Percentiles rank a stretch among this genome's conserved stretches.
Conservation (phyloP, 306 rosid species). For the Cucumis melo region DNA sequence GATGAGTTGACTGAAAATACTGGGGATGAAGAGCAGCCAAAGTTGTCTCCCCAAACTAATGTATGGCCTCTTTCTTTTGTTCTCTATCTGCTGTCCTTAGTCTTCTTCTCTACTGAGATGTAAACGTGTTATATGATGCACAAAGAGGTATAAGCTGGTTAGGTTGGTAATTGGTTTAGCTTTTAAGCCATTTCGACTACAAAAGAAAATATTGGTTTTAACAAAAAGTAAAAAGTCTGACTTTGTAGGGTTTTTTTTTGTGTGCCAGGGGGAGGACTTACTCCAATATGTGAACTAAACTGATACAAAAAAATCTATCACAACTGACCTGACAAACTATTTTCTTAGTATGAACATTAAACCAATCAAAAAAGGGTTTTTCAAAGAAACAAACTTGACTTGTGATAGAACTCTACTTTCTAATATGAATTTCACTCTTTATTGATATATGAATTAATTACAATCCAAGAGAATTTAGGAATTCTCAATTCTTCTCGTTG, state of each 20-base stretch:
- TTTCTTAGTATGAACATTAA: not conserved
- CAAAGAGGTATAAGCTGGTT: not conserved
- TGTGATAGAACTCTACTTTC: no score
- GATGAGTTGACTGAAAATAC: conserved; percentile 29
- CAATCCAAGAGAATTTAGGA: no score
- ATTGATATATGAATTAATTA: no score
- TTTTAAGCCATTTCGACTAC: not conserved
- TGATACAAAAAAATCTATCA: not conserved
- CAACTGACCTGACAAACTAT: not conserved
- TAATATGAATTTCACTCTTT: no score
- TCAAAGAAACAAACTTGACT: not conserved
- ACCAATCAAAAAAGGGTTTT: not conserved
- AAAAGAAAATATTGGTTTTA: not conserved
- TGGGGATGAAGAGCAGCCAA: conserved; percentile 28
- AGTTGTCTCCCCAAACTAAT: conserved; percentile 18
- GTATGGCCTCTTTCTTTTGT: conserved; percentile 33
- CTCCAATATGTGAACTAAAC: not conserved
- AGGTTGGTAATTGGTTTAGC: not conserved
- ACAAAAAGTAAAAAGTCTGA: no score
- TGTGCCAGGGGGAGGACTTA: no score
- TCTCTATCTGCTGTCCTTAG: conserved; percentile 14
- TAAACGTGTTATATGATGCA: not conserved
- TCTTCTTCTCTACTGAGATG: not conserved
- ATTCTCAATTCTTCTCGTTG: no score
- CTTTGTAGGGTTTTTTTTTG: no score